phyloP scores from a whole-genome alignment of 305 asterid genomes.

The Fraxinus baroniana region DNA sequence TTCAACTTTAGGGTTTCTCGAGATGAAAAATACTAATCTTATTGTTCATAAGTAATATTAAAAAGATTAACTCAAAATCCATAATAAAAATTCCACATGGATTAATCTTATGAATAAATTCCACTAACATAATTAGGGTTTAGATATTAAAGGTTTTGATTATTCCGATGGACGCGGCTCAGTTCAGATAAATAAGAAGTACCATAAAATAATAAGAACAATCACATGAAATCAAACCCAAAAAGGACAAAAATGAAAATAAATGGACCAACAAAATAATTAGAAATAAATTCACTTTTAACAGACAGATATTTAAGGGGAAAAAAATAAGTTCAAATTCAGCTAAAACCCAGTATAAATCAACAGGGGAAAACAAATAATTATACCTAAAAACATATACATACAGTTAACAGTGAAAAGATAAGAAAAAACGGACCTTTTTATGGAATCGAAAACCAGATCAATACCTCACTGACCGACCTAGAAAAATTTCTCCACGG shows the following conservation, averaged over 20 bases:
- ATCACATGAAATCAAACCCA: slow-evolving; percentile 8
- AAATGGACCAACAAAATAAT: background rate
- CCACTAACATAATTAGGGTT: slow-evolving; percentile 24
- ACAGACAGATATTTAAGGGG: slow-evolving; percentile 1
- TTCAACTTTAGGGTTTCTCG: slow-evolving; percentile 13
- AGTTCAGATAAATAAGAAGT: background rate
- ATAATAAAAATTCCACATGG: background rate
- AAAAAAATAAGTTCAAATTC: background rate
- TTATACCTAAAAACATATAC: background rate
- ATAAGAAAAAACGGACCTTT: slow-evolving; percentile 1
- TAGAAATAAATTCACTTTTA: slow-evolving; percentile 4
- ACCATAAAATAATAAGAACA: background rate
- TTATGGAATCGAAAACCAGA: background rate
- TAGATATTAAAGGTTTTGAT: background rate
- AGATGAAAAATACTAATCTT: background rate
- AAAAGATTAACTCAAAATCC: slow-evolving; percentile 6
- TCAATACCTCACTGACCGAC: slow-evolving; percentile 1
- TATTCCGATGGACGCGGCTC: background rate
- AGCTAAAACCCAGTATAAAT: background rate
- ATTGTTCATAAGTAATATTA: background rate
- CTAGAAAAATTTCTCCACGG: background rate
- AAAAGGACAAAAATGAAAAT: background rate
- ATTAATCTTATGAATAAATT: background rate
- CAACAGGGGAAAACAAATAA: background rate
- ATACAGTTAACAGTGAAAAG: background rate